These are phyloP conservation scores for Xenosphaeropsis pyriputrescens DNA, from an alignment of 2,329 filamentous ascomycete genomes.

Conservation along the genomic window DNA sequence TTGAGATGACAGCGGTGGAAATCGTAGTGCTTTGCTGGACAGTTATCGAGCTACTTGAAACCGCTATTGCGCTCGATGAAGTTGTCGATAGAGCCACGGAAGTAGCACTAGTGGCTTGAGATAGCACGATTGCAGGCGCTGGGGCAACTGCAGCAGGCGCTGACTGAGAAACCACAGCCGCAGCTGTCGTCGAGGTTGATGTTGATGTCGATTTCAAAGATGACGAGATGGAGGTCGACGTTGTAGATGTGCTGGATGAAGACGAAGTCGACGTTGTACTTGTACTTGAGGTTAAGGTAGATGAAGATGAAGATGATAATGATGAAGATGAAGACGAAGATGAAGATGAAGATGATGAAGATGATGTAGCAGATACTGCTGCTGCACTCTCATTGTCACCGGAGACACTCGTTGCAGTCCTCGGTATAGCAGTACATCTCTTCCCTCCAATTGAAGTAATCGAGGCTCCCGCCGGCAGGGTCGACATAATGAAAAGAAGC, in stretches of 20 bases:
- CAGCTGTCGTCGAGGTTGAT: neutral
- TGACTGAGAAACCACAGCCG: neutral
- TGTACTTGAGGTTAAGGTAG: conserved; percentile 1
- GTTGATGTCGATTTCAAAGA: neutral
- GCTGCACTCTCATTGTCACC: conserved; percentile 3
- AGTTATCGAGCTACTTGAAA: too few species aligned
- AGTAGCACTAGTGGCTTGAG: too few species aligned
- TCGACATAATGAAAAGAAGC: conserved; percentile 1
- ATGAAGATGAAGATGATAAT: conserved; percentile 1
- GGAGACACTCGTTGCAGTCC: conserved; percentile 2
- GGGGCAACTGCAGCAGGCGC: neutral
- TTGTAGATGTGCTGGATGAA: neutral
- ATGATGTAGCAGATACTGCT: conserved; percentile 2
- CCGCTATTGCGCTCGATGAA: too few species aligned
- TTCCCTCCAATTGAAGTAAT: conserved; percentile 30
- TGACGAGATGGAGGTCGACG: neutral
- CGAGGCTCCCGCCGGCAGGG: conserved; percentile 25
- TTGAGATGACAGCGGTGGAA: too few species aligned
- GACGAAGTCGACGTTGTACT: neutral
- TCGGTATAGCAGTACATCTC: conserved; percentile 34
- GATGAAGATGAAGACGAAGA: neutral
- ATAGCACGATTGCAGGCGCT: too few species aligned
- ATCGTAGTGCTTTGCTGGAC: too few species aligned
- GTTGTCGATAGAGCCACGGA: too few species aligned
- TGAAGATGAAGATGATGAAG: neutral